These are phyloP conservation scores for Chaetomium strumarium DNA, from an alignment of 2,329 filamentous ascomycete genomes.

Conservation along the genomic window DNA sequence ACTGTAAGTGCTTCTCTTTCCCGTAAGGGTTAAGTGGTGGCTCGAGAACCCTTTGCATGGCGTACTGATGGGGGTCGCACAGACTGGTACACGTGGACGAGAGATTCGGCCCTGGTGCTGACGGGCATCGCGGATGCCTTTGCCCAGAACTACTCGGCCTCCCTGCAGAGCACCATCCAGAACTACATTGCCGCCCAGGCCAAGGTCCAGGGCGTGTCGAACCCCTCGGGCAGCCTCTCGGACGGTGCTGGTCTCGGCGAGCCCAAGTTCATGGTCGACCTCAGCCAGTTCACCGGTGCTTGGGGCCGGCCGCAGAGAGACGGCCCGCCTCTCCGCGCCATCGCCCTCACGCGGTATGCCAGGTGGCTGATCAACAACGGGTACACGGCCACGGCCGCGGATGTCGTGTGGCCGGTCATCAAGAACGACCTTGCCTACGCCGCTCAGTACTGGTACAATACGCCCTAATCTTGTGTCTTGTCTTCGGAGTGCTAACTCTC, in stretches of 20 bases:
- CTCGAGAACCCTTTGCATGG: neutral
- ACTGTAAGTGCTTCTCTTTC: slow-evolving; percentile 44
- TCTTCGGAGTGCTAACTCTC: neutral
- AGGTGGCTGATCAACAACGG: slow-evolving; percentile 66
- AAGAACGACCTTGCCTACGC: slow-evolving; percentile 72
- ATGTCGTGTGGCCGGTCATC: slow-evolving; percentile 66
- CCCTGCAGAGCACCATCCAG: slow-evolving; percentile 55
- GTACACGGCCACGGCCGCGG: slow-evolving; percentile 49
- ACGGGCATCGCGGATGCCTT: slow-evolving; percentile 65
- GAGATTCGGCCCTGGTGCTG: slow-evolving; percentile 66
- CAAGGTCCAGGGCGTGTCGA: slow-evolving; percentile 58
- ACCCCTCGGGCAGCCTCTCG: slow-evolving; percentile 57
- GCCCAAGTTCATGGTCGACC: slow-evolving; percentile 65
- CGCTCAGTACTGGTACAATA: slow-evolving; percentile 59
- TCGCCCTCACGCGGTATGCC: slow-evolving; percentile 64
- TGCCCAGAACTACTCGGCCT: slow-evolving; percentile 48
- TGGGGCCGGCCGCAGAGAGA: slow-evolving; percentile 80
- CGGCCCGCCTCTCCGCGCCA: slow-evolving; percentile 70
- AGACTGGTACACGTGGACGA: slow-evolving; percentile 77
- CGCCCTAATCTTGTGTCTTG: neutral
- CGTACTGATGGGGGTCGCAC: slow-evolving; percentile 5
- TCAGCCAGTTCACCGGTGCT: slow-evolving; percentile 55
- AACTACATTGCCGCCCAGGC: slow-evolving; percentile 65
- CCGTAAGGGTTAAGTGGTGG: no score
- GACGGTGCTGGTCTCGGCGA: slow-evolving; percentile 58